phyloP scores from a whole-genome alignment of 257 asterid species.

The Nicotiana benthamiana region DNA sequence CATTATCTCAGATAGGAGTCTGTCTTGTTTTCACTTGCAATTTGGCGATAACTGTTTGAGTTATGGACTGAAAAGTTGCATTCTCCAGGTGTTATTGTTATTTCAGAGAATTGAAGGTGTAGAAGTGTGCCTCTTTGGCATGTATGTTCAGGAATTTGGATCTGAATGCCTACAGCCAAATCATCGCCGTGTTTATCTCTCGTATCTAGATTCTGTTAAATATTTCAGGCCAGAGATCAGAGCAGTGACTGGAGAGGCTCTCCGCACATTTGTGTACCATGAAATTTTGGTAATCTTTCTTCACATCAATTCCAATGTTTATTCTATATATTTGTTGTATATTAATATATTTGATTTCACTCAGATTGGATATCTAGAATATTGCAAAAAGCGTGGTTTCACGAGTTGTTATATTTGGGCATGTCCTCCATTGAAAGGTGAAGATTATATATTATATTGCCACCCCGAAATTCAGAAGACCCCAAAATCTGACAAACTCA shows the following conservation, averaged over 20 bases:
- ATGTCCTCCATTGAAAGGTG: slow-evolving; percentile 97
- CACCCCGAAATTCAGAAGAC: slow-evolving; percentile 99
- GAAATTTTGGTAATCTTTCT: slow-evolving; percentile 75
- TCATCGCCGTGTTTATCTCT: slow-evolving; percentile 96
- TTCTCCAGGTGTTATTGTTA: slow-evolving; percentile 70
- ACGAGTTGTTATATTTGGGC: slow-evolving; percentile 99
- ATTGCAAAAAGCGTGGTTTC: slow-evolving; percentile 92
- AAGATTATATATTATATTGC: slow-evolving; percentile 94
- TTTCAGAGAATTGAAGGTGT: slow-evolving; percentile 98
- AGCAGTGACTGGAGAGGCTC: slow-evolving; percentile 95
- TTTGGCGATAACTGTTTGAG: neutral
- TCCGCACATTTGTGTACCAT: slow-evolving; percentile 93
- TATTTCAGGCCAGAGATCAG: slow-evolving; percentile 94
- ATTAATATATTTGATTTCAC: slow-evolving; percentile 11
- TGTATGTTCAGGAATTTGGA: slow-evolving; percentile 99
- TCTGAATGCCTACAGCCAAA: slow-evolving; percentile 94
- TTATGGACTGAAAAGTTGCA: slow-evolving; percentile 16
- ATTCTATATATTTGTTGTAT: slow-evolving; percentile 5
- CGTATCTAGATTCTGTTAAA: slow-evolving; percentile 95
- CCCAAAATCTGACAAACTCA: slow-evolving; percentile 95
- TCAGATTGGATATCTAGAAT: slow-evolving; percentile 93
- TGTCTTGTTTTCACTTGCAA: neutral
- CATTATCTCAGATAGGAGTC: neutral
- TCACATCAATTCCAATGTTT: neutral
- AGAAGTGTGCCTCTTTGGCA: slow-evolving; percentile 96